phyloP scores from a whole-genome alignment of 306 rosid genomes.

The Erythrophleum fordii region DNA sequence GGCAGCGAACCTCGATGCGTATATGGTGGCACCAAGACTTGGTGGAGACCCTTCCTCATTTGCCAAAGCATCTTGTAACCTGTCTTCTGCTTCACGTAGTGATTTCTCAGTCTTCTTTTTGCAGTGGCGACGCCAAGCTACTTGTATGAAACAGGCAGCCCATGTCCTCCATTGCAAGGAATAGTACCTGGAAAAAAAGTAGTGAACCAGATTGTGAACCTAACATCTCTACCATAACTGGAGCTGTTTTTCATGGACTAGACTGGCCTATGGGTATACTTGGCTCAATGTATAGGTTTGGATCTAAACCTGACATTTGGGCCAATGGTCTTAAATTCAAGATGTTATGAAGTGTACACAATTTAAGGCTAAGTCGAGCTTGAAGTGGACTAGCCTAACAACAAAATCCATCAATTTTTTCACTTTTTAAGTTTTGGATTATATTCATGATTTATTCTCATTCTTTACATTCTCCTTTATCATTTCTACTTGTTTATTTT shows the following conservation, averaged over 20 bases:
- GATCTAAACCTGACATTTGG: not conserved
- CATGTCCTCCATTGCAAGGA: conserved; percentile 79
- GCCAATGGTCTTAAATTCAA: not conserved
- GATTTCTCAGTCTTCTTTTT: conserved; percentile 60
- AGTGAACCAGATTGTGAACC: not conserved
- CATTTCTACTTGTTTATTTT: no score
- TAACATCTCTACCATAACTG: not conserved
- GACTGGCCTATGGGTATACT: no score
- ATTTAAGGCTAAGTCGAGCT: not conserved
- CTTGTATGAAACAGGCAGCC: conserved; percentile 73
- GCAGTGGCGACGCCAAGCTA: conserved; percentile 66
- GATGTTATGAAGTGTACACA: no score
- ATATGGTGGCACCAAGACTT: conserved; percentile 66
- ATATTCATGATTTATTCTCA: no score
- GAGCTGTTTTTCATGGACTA: no score
- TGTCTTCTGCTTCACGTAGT: conserved; percentile 54
- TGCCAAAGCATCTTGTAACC: conserved; percentile 44
- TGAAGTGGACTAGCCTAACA: no score
- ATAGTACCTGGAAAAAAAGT: conserved; percentile 39
- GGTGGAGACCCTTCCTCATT: conserved; percentile 40
- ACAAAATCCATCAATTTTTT: no score
- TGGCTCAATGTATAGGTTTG: no score
- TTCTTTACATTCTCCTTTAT: no score
- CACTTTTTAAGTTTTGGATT: no score
- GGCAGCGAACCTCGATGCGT: conserved; percentile 67